Evolutionary conservation across 257 asterid species (phyloP), one percentile per base, ranked within the genome.

Genomic region (Coffea eugenioides): DNA sequence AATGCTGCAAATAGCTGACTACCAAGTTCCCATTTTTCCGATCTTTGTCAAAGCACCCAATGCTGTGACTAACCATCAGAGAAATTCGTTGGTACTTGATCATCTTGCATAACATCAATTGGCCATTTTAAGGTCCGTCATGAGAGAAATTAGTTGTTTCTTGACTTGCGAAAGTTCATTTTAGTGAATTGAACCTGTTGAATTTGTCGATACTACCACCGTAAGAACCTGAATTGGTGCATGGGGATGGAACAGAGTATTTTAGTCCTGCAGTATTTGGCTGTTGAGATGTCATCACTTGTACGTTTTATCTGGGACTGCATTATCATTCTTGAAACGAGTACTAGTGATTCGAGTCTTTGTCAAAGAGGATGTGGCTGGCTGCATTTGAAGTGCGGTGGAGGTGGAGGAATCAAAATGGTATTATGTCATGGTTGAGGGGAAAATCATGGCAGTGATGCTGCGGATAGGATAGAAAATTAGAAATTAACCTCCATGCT

Each of bases 361-460:
- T 7, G 13, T 10, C 31, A 41, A 23, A 23, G 11, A 23, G 11
- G 36, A 0, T 23, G 7, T 71, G 8, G 65, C 25, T 51, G 77
- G 64, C 65, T 31, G 25, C 4, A 11, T 56, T 34, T 18, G 10
- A 34, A 56, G 31, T 75, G 27, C 21, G 80, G 52, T 49, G 14
- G 20, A 2, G 36, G 36, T 48, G 31, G 12, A 66, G 46, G 52
- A 23, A 3, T 0, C 18, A 6, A 23, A 41, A 8, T 9, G 45
- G 72, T 76, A 56, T 56, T 41, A 78, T 78, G 77, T 78, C 77
- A 70, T 69, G 71, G 62, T 14, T 21, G 69, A 54, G 51, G 20
- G 43, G 75, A 15, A 23, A 27, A 71, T 49, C 16, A 49, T 48
- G 80, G 79, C 5, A 34, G 52, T 34, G 34, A n/a, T 34, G 49